Base-by-base conservation (phyloP, 768 basidiomycete genomes). In the Tulasnella calospora region DNA sequence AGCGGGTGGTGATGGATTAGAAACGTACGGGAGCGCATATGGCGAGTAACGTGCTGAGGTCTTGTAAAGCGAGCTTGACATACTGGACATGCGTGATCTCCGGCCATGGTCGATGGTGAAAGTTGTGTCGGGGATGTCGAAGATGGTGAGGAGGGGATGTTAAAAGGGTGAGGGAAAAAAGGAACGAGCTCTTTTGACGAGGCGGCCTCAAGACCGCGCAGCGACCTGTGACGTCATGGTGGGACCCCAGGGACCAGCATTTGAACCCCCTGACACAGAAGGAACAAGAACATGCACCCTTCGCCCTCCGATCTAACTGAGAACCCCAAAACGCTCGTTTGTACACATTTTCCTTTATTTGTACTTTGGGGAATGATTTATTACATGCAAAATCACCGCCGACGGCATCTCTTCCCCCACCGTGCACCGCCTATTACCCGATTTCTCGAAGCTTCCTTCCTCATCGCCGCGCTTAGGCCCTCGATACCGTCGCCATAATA, bases 31-130 rank as follows among this genome's bases (percentile, higher is more conserved):
- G 93, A 94, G 84, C 94, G 90, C 93, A 95, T 94, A 85, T 94
- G 94, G 73, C 94, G 86, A 0, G 93, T 92, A 71, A 95, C 94
- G 89, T 95, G 94, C 82, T 95, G 94, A 38, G 94, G 94, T 74
- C 94, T 88, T 33, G 94, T 95, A 81, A 95, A 95, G 0, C 93
- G 94, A 0, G 94, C 92, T 80, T 92, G 89, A 84, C 94, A 95
- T 17, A 95, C 93, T 23, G 94, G 91, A 83, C 94, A 95, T 84
- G 92, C 92, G 88, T 93, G 92, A 85, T 93, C 92, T 47, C 92
- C 92, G 79, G 88, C 92, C 92, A 93, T 93, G n/a, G 35, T 40
- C 21, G 17, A 19, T 23, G 51, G 8, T 47, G 74, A 41, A 71
- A 30, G 40, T 9, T n/a, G 33, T 73, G 46, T 41, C 35, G 71